Evolutionary conservation across 208 protist species (phyloP).

Genomic region (Porcisia deanei): DNA sequence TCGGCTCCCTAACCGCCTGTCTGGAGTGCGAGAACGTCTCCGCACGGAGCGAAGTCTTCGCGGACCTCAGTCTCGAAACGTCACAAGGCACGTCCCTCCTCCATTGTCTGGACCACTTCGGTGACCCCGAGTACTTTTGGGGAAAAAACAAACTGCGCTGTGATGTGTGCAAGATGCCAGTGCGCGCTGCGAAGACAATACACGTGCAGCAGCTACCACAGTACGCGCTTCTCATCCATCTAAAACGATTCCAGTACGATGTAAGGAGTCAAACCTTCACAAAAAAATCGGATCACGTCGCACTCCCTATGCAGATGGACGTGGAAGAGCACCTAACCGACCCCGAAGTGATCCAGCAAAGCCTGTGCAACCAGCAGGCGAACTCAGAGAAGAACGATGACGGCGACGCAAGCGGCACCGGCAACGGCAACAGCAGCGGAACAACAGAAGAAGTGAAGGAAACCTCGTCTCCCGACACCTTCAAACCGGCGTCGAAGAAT

Average conservation of each 20-base stretch:
- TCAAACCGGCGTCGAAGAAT: constrained; percentile 39
- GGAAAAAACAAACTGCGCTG: constrained; percentile 86
- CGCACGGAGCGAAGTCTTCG: constrained; percentile 70
- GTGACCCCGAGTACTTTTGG: constrained; percentile 75
- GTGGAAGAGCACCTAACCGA: constrained; percentile 78
- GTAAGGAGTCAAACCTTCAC: constrained; percentile 57
- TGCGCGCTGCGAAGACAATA: constrained; percentile 81
- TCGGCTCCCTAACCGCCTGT: constrained; percentile 75
- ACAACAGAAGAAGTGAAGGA: constrained; percentile 4
- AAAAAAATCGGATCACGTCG: constrained; percentile 88
- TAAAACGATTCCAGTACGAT: constrained; percentile 93
- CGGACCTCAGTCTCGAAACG: constrained; percentile 86
- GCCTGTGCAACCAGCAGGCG: constrained; percentile 20
- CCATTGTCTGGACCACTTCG: constrained; percentile 76
- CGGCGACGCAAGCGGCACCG: not conserved
- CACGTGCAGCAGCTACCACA: constrained; percentile 84
- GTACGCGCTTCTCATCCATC: constrained; percentile 87
- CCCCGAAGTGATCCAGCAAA: constrained; percentile 30
- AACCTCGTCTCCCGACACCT: constrained; percentile 17
- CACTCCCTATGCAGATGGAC: constrained; percentile 86
- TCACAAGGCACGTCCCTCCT: constrained; percentile 79
- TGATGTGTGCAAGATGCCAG: constrained; percentile 60
- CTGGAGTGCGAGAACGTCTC: constrained; percentile 72
- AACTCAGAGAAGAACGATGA: constrained; percentile 8
- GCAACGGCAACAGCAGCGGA: not conserved